A percentile compares a stretch with the other conserved stretches of the same genome.
These are phyloP conservation scores for Microstroma glucosiphilum DNA, from an alignment of 1,284 basidiomycete species.

Conservation along the genomic window DNA sequence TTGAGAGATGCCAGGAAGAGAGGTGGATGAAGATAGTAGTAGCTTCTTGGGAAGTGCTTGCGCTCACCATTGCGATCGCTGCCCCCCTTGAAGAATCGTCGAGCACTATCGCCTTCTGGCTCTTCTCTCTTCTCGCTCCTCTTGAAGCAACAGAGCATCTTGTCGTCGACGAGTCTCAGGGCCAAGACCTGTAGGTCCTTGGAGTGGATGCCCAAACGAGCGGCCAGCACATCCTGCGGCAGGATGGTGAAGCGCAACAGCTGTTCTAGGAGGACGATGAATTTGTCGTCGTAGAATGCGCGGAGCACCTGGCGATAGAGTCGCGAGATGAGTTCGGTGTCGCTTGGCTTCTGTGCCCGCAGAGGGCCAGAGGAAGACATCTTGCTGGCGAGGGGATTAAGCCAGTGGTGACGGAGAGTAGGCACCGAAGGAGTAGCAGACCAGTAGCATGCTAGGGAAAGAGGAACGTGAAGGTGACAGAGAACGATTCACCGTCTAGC, in stretches of 20 bases:
- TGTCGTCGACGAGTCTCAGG: slow-evolving; percentile 75
- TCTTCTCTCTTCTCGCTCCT: slow-evolving; percentile 37
- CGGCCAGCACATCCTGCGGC: slow-evolving; percentile 84
- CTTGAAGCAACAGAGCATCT: slow-evolving; percentile 57
- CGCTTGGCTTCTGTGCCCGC: not conserved
- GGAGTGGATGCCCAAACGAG: slow-evolving; percentile 75
- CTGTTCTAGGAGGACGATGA: slow-evolving; percentile 7
- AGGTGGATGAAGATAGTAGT: slow-evolving; percentile 94
- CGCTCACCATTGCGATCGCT: slow-evolving; percentile 21
- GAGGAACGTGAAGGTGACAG: too few relatives aligned
- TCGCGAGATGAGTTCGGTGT: not conserved
- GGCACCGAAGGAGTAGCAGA: too few relatives aligned
- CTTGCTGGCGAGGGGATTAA: not conserved
- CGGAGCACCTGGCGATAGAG: slow-evolving; percentile 4
- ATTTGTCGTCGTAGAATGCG: slow-evolving; percentile 7
- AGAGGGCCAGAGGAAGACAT: not conserved
- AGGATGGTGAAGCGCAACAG: slow-evolving; percentile 50
- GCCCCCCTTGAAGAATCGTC: slow-evolving; percentile 2
- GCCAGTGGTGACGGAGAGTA: too few relatives aligned
- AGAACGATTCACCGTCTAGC: too few relatives aligned
- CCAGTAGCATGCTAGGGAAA: too few relatives aligned
- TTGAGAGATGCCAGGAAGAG: slow-evolving; percentile 94
- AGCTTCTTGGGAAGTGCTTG: slow-evolving; percentile 49
- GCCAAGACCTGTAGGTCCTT: slow-evolving; percentile 91
- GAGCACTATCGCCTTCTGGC: slow-evolving; percentile 13